Base-by-base conservation (phyloP, 2,329 filamentous ascomycete genomes). In the Hypoxylon sp. region DNA sequence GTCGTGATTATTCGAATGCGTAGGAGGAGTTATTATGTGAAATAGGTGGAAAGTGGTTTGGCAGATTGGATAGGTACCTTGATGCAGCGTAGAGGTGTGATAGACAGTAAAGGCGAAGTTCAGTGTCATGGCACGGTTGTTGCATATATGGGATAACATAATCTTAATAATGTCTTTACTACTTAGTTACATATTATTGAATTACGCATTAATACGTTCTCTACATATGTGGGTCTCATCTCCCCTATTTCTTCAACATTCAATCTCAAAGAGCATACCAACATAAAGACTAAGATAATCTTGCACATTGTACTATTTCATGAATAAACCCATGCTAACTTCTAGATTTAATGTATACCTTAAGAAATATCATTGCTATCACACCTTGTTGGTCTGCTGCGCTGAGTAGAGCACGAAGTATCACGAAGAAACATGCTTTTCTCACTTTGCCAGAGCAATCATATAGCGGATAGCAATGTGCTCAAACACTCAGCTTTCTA, bases 51-150 rank as follows among this genome's bases (percentile, higher is more conserved):
- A 41, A 19, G 16, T 21, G 16, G 12, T 58, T 58, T 16, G 14
- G 29, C 16, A 34, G 14, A 16, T 43, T 2, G 14, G 19, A 12
- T 16, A 7, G 27, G 30, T 2, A 19, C 32, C 45, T 43, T 39
- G 52, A 45, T 53, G 56, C 29, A 47, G 47, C 56, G 51, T 25
- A 45, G 56, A 50, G 19, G 6, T 39, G 29, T 14, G 25, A 46
- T 27, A 14, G 43, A 46, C 8, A 9, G n/a, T n/a, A 12, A 23
- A 46, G 41, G 41, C 23, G 12, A 25, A 25, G 19, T n/a, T 46
- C 19, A 55, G 19, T 45, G 37, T 30, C 34, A 25, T 34, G 45
- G 25, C 51, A n/a, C 14, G 2, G 30, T 54, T 12, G 2, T 30
- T 54, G 34, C 51, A 54, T 54, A 21, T 11, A 9, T 1, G n/a